Percentiles rank a stretch among this genome's conserved stretches.
phyloP scores from a whole-genome alignment of 108 stramenopile species.

The Schizochytrium sp. region DNA sequence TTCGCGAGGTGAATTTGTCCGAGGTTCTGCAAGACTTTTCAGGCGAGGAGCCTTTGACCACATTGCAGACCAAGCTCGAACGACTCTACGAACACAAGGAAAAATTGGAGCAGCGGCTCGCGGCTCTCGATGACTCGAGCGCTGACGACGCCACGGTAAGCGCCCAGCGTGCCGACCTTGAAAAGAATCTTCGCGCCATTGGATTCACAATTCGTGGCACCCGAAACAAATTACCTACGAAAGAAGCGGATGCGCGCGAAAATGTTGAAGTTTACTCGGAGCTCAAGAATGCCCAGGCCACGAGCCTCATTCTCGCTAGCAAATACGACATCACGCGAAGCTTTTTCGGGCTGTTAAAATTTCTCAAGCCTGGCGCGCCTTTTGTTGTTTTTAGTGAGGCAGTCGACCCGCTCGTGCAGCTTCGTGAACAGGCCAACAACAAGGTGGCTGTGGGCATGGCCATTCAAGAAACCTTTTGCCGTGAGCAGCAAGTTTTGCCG shows the following conservation, averaged over 20 bases:
- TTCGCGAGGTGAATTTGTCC: conserved; percentile 63
- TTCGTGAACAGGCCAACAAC: conserved; percentile 49
- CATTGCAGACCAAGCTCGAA: conserved; percentile 67
- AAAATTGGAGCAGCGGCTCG: conserved; percentile 53
- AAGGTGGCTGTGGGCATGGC: conserved; percentile 70
- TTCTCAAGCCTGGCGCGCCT: conserved; percentile 65
- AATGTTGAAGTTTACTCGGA: conserved; percentile 41
- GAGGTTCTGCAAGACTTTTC: conserved; percentile 57
- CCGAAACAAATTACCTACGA: background rate
- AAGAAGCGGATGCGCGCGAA: conserved; percentile 25
- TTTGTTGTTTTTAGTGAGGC: conserved; percentile 77
- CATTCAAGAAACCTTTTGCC: conserved; percentile 72
- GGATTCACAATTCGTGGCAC: background rate
- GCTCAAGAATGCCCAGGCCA: background rate
- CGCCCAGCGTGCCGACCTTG: background rate
- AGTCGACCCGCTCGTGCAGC: conserved; percentile 69
- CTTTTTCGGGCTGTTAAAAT: conserved; percentile 57
- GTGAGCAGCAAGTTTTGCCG: conserved; percentile 76
- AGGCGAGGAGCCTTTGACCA: conserved; percentile 31
- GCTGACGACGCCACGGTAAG: too few species aligned
- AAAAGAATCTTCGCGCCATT: background rate
- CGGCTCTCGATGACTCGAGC: conserved; percentile 31
- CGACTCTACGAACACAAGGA: conserved; percentile 64
- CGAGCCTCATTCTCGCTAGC: conserved; percentile 54
- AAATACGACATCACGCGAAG: conserved; percentile 61